phyloP scores from a whole-genome alignment of 2,329 filamentous ascomycete genomes.

The Botrytis aclada region DNA sequence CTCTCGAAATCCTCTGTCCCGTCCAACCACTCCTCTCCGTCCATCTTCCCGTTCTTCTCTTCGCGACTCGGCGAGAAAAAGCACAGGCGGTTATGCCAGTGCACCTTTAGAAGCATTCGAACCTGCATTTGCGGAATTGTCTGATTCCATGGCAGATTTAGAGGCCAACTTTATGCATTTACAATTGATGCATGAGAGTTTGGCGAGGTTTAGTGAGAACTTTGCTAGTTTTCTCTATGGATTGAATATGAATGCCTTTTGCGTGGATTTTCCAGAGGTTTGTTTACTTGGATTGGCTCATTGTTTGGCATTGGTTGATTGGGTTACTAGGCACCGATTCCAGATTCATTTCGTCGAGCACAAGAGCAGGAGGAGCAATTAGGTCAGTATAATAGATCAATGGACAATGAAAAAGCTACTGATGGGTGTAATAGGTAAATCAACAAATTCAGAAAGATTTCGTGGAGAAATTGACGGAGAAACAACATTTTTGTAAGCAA shows the following conservation, averaged over 20 bases:
- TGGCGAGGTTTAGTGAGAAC: slow-evolving; percentile 90
- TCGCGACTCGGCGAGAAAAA: slow-evolving; percentile 61
- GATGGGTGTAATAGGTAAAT: slow-evolving; percentile 28
- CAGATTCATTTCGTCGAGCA: slow-evolving; percentile 74
- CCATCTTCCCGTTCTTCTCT: slow-evolving; percentile 87
- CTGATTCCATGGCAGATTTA: slow-evolving; percentile 90
- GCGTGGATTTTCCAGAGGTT: slow-evolving; percentile 95
- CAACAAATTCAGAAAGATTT: slow-evolving; percentile 40
- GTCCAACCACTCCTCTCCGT: slow-evolving; percentile 85
- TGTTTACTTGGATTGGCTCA: slow-evolving; percentile 18
- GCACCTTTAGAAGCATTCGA: slow-evolving; percentile 81
- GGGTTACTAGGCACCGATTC: slow-evolving; percentile 65
- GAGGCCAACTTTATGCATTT: slow-evolving; percentile 98
- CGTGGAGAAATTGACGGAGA: slow-evolving; percentile 55
- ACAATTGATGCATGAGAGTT: slow-evolving; percentile 92
- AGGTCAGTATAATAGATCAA: slow-evolving; percentile 36
- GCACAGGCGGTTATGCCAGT: slow-evolving; percentile 50
- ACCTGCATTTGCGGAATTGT: slow-evolving; percentile 87
- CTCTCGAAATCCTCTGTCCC: slow-evolving; percentile 40
- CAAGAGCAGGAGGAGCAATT: slow-evolving; percentile 54
- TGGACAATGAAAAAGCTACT: slow-evolving; percentile 17
- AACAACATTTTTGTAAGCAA: slow-evolving; percentile 76
- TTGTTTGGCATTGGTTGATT: slow-evolving; percentile 12
- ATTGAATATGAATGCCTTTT: slow-evolving; percentile 98
- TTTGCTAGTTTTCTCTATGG: slow-evolving; percentile 96